Evolutionary conservation across 202 grass and related monocot species (phyloP).

Genomic region (Thinopyrum obtusiflorum): DNA sequence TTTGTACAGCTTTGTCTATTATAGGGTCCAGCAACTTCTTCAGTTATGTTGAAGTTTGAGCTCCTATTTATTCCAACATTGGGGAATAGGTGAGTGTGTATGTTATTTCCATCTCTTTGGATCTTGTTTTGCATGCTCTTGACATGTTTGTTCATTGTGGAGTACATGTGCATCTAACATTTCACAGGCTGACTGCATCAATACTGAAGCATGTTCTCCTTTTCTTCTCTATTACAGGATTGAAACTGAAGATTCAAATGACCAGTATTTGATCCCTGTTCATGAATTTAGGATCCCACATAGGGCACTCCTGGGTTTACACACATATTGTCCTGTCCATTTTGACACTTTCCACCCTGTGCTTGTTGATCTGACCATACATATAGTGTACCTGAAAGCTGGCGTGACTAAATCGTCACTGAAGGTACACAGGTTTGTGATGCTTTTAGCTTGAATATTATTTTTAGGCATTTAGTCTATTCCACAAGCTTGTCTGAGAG

Average conservation of each 20-base stretch:
- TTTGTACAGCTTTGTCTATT: slow-evolving; percentile 31
- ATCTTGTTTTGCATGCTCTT: not conserved
- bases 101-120: not conserved
- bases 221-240: slow-evolving; percentile 55
- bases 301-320: slow-evolving; percentile 79
- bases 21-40: slow-evolving; percentile 67
- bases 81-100: slow-evolving; percentile 49
- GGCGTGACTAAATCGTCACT: slow-evolving; percentile 49
- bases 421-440: slow-evolving; percentile 92
- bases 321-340: slow-evolving; percentile 92
- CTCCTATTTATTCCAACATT: slow-evolving; percentile 63
- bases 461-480: slow-evolving; percentile 6
- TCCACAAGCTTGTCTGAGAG: not conserved
- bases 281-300: slow-evolving; percentile 96
- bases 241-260: slow-evolving; percentile 57
- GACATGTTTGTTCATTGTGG: not conserved
- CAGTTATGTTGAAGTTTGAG: slow-evolving; percentile 88
- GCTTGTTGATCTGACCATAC: slow-evolving; percentile 80
- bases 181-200: slow-evolving; percentile 18
- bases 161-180: slow-evolving; percentile 5
- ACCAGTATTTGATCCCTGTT: slow-evolving; percentile 50
- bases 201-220: slow-evolving; percentile 23
- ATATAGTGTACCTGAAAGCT: slow-evolving; percentile 79
- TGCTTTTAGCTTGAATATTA: slow-evolving; percentile 38
- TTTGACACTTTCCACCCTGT: slow-evolving; percentile 87